phyloP scores from a whole-genome alignment of 352 stramenopile genomes.

The Phytophthora foliorum region DNA sequence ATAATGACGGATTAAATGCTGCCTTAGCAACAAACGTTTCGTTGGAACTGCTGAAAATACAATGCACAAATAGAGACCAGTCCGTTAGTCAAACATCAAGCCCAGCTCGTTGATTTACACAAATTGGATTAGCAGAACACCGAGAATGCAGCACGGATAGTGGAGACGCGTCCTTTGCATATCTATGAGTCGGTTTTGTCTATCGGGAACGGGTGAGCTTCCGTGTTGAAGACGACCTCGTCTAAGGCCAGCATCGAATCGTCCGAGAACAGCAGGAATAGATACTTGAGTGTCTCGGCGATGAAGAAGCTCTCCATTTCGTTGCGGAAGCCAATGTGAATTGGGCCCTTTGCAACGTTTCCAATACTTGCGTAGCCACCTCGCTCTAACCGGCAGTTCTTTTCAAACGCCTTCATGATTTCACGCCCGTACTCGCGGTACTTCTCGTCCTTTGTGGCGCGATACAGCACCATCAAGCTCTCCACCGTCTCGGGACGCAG shows the following conservation, averaged over 20 bases:
- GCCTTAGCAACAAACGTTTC: conserved; percentile 21
- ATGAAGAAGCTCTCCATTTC: conserved; percentile 95
- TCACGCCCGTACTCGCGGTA: conserved; percentile 87
- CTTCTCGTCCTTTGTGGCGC: conserved; percentile 89
- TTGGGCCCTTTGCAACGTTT: conserved; percentile 62
- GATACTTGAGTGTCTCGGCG: conserved; percentile 95
- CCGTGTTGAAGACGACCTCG: conserved; percentile 92
- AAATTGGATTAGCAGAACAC: conserved; percentile 14
- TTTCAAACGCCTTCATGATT: conserved; percentile 91
- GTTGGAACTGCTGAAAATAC: conserved; percentile 21
- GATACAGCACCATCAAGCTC: conserved; percentile 93
- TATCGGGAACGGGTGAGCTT: conserved; percentile 87
- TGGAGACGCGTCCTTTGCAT: conserved; percentile 25
- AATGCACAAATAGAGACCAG: conserved; percentile 22
- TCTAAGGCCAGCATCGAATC: conserved; percentile 84
- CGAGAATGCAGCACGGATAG: conserved; percentile 17
- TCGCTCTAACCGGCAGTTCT: conserved; percentile 68
- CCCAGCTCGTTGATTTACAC: conserved; percentile 18
- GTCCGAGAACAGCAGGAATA: conserved; percentile 93
- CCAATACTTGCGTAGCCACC: conserved; percentile 74
- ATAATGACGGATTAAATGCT: conserved; percentile 23
- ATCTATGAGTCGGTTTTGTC: conserved; percentile 30
- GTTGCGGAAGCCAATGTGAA: conserved; percentile 58
- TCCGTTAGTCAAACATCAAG: conserved; percentile 21
- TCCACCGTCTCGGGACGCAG: conserved; percentile 94